Evolutionary conservation across 805 yeast species (phyloP), one percentile per base, ranked within the genome.

Genomic region (Pichia exigua): DNA sequence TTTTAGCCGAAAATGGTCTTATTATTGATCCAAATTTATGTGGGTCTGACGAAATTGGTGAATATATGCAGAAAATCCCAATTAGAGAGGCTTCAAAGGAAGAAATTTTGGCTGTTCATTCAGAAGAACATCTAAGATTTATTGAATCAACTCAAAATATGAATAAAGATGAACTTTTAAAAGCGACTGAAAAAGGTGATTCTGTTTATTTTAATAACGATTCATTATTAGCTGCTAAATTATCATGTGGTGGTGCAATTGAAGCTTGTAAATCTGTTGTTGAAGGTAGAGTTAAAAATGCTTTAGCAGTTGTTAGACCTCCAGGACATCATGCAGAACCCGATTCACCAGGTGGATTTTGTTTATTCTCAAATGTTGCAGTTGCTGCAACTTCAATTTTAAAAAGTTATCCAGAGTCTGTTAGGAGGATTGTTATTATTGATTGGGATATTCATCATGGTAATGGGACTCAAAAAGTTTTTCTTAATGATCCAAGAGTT

Each of bases 391-490:
- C 86, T 62, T 82, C 84, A 53, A 85, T 91, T 56, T 70, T 94
- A 52, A 82, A 82, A 58, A 75, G 78, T 51, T 92, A 89, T 66
- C 96, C 97, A 0, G 97, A 92, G 61, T 78, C 88, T 26, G 95
- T 92, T 8, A 75, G 95, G 56, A 79, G 79, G 59, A 87, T 94
- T 41, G 80, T 89, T 52, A 83, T 94, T 53, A 63, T 91, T 22
- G 99, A 94, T 67, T 94, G 99, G 99, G 99, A 94, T 68, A 90
- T 94, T 46, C 99, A 94, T 68, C 99, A 94, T 67, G 99, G 99
- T 26, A 94, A 94, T 67, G 99, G 99, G 41, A 94, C 99, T 1
- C 99, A 94, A 67, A 85, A 86, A 65, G 89, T 95, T 2, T 94
- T 94, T 60, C 80, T 80, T 58, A 79, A 87, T 57, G 97, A 94